Evolutionary conservation across 2,329 filamentous ascomycete species (phyloP), one percentile per base, ranked within the genome.

Genomic region (Beauveria asiatica): DNA sequence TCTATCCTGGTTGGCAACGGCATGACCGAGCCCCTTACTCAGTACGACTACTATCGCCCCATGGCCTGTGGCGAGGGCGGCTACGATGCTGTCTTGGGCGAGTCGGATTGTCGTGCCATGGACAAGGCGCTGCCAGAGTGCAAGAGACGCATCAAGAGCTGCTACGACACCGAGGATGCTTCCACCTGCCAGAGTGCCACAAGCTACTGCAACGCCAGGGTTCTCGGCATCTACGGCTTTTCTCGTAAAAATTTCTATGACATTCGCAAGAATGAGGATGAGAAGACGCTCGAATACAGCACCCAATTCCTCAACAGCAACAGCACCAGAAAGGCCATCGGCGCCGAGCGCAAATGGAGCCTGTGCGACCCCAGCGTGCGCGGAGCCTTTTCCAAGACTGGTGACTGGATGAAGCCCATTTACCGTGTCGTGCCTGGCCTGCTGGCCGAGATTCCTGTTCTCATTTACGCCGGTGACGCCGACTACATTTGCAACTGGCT

Each of bases 401-500:
- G 94, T 71, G 94, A 99, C 78, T 99, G 94, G 94, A 97, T 97
- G 89, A 88, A 96, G 82, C 94, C 94, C 56, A 97, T 89, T 86
- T 91, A 96, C 81, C 89, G 87, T 63, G 83, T 97, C 25, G 89
- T 99, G 6, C 93, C 94, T 45, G 83, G 83, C 58, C 79, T 99
- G 58, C 84, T 99, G 62, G 85, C 94, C 76, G 77, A 97, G 81
- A 94, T 99, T 63, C 93, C 93, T 27, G 90, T 97, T 60, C 83
- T 97, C 63, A 87, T 99, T 80, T 99, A 97, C 70, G 94, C 90
- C 62, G 90, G 90, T 70, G 89, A 93, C 69, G 89, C 89, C 57
- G 90, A 94, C 75, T 93, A 86, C 77, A 95, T 95, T 75, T 86
- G 91, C 88, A 97, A 97, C 85, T 97, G 93, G 92, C 89, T 99